Conservation (phyloP, 1,284 basidiomycete species). For the Ganoderma boninense region DNA sequence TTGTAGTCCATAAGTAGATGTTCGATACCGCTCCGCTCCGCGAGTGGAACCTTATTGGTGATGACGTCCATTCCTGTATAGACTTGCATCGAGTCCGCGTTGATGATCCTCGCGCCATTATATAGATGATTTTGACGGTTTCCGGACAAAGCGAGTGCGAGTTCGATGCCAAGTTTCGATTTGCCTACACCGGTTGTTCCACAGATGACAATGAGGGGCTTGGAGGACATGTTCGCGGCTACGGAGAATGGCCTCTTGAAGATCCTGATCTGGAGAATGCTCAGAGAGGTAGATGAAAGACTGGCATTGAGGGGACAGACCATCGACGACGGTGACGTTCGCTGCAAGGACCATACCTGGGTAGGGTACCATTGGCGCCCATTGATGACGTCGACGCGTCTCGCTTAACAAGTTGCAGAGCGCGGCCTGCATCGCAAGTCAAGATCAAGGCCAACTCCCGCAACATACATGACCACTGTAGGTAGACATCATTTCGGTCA, state of each 20-base stretch:
- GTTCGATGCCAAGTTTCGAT: slow-evolving; percentile 90
- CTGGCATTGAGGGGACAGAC: not conserved
- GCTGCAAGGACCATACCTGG: not conserved
- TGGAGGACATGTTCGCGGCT: slow-evolving; percentile 40
- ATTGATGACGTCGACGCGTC: not conserved
- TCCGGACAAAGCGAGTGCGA: slow-evolving; percentile 70
- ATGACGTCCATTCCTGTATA: slow-evolving; percentile 95
- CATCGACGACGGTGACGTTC: not conserved
- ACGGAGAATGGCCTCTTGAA: not conserved
- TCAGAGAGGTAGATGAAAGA: not conserved
- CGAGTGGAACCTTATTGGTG: slow-evolving; percentile 90
- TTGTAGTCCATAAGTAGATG: slow-evolving; percentile 94
- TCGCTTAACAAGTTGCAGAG: not conserved
- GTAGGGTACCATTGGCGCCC: not conserved
- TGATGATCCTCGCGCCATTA: slow-evolving; percentile 81
- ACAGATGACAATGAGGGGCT: slow-evolving; percentile 84
- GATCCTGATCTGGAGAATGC: not conserved
- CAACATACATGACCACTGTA: not conserved
- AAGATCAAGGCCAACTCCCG: not conserved
- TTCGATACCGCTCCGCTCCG: slow-evolving; percentile 83
- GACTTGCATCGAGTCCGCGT: slow-evolving; percentile 98
- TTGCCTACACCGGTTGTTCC: slow-evolving; percentile 98
- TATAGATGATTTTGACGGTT: slow-evolving; percentile 49
- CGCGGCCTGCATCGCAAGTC: not conserved
- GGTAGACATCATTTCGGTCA: not conserved